These are phyloP conservation scores for Aspergillus novofumigatus DNA, from an alignment of 2,329 filamentous ascomycete genomes.

Conservation along the genomic window DNA sequence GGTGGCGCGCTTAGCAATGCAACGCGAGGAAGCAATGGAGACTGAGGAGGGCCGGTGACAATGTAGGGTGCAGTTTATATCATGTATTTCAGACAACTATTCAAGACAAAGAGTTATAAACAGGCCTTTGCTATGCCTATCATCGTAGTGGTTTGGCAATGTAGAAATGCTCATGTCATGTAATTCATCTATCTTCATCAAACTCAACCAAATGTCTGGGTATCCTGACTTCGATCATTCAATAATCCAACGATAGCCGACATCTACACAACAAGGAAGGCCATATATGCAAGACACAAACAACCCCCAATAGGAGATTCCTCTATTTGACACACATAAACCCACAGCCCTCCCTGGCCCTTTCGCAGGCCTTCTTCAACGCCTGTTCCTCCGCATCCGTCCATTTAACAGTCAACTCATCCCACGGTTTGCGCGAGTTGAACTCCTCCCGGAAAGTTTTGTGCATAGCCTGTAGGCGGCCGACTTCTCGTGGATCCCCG, in stretches of 20 bases:
- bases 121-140: background rate
- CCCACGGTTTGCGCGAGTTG: slow-evolving; percentile 56
- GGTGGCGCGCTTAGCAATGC: slow-evolving; percentile 34
- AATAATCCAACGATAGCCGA: background rate
- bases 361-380: slow-evolving; percentile 52
- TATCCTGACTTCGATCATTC: background rate
- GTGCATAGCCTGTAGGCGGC: slow-evolving; percentile 54
- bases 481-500: slow-evolving; percentile 56
- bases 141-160: background rate
- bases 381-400: slow-evolving; percentile 61
- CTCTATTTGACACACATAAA: slow-evolving; percentile 55
- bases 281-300: background rate
- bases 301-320: background rate
- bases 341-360: slow-evolving; percentile 55
- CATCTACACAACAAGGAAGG: background rate
- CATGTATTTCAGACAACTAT: background rate
- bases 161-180: background rate
- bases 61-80: background rate
- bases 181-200: background rate
- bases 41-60: slow-evolving; percentile 22
- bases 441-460: slow-evolving; percentile 55
- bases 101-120: background rate
- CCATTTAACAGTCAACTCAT: slow-evolving; percentile 60
- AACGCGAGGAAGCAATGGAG: slow-evolving; percentile 38
- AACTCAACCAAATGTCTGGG: background rate